Evolutionary conservation across 108 stramenopile species (phyloP), one percentile per base, ranked within the genome.

Genomic region (Schizochytrium sp.): DNA sequence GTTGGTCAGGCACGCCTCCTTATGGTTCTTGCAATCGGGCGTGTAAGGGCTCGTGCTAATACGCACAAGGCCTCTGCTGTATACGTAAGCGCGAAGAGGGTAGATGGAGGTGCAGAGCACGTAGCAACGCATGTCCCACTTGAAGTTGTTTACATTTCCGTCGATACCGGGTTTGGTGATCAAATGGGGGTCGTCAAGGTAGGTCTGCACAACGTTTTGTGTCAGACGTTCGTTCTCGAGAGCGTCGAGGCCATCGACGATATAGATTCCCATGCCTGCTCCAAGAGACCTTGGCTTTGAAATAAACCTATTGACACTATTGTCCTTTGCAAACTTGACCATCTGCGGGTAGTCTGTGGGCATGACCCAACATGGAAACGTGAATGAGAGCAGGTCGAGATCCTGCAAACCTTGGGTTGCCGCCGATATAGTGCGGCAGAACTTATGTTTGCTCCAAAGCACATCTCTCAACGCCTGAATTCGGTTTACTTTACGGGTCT

Each of bases 321-420:
- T 83, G 47, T 83, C 76, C 1, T 53, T 47, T 12, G 76, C 47
- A 40, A 83, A 83, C 76, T 83, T 83, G 28, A 83, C 55, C 76
- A 83, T 83, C 8, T 12, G 5, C 15, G 47, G 28, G 53, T 83
- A 83, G 76, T 55, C 76, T 10, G 47, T 2, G 76, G 76, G 76
- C 76, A 83, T 83, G 0, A 83, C 76, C 76, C 76, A 83, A 53
- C 76, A 83, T 5, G 76, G 76, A 83, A 83, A 83, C 5, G 76
- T 83, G 47, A 83, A 83, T 0, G 76, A 83, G n/a, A 83, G 40
- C 7, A 83, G 53, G 2, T 83, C 76, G 5, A 5, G 76, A 53
- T 83, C 76, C 2, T 49, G 47, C 15, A 83, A n/a, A 53, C 76
- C 76, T 42, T 83, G 38, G 10, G 76, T 83, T 0, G 76, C 76